Base-by-base conservation (phyloP, 495 filamentous ascomycete species). In the Echria macrotheca region DNA sequence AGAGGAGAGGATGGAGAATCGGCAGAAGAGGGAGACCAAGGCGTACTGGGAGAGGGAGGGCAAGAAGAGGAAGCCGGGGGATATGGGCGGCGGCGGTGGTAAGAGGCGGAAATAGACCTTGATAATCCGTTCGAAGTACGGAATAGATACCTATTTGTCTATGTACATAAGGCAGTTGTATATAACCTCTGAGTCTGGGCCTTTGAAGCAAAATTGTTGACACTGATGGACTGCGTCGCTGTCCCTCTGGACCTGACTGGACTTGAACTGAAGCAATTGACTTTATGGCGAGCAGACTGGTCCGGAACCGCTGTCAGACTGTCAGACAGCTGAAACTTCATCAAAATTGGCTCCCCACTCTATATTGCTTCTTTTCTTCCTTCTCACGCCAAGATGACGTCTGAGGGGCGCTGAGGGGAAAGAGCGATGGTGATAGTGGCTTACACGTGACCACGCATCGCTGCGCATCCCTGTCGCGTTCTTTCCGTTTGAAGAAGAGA, bases 1-100 rank as follows among this genome's bases (percentile, higher is more conserved):
- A 53, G 72, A 80, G 56, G 90, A 94, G 77, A 91, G 86, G 81
- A 83, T 85, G 71, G 73, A 72, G 26, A 86, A 79, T 47, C 75
- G 89, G 37, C 89, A 96, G 74, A 91, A 87, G 78, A 81, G 81
- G 61, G 93, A 98, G 72, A 85, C 80, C 62, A 81, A 95, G 56
- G 91, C 94, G 56, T 98, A 84, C 69, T 98, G 93, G 93, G 74
- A 82, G 53, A 81, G 79, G 52, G 94, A 96, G 71, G 94, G 93
- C n/a, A 89, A 83, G 78, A 98, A 98, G 77, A 78, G 93, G 60
- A 89, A 83, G 65, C 72, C 74, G 14, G 74, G 73, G 0, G 73
- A 69, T 31, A 79, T 78, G 14, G 78, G 72, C 15, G 85, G 80
- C 42, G 84, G 79, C 32, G 78, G 74, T n/a, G 81, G 84, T 21